Base-by-base conservation (phyloP, 2,329 filamentous ascomycete genomes). In the Colletotrichum simmondsii region DNA sequence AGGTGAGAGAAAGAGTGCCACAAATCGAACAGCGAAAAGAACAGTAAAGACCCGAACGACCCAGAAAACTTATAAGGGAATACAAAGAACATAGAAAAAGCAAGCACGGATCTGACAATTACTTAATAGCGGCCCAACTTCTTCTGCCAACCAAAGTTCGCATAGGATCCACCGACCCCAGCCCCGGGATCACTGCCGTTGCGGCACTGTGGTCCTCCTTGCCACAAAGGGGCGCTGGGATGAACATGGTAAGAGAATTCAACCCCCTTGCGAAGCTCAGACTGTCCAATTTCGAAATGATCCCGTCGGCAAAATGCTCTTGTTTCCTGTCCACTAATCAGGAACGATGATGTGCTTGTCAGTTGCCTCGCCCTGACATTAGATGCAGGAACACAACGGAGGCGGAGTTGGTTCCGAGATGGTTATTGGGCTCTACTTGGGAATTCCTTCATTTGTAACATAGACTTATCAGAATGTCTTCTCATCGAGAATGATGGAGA, bases 81-180 rank as follows among this genome's bases (percentile, higher is more conserved):
- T 6, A 16, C 22, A 19, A 30, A 8, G 12, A 22, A 5, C 22
- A 16, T 10, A 32, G 49, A 12, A 54, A 14, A 42, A 65, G 32
- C 22, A 14, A 65, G 24, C 46, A 46, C n/a, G 46, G 46, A 32
- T 32, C n/a, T 30, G n/a, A 46, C 10, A 46, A 65, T 57, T 70
- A 60, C 66, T 70, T 70, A n/a, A 70, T 61, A 57, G 66, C 54
- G 66, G 49, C 66, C 56, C 46, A 8, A 37, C 30, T 42, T 24
- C 53, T 70, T 72, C 60, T 61, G 49, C 53, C 22, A 56, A 59
- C n/a, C 12, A 37, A 52, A n/a, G 24, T 37, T 22, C 46, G 19
- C 35, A 70, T 56, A 60, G 66, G 30, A 61, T 70, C 70, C 70
- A 72, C 68, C 56, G 37, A 57, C 42, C 14, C 28, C 49, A 58